phyloP scores from a whole-genome alignment of 441 rosid genomes.

The Croton setiger region DNA sequence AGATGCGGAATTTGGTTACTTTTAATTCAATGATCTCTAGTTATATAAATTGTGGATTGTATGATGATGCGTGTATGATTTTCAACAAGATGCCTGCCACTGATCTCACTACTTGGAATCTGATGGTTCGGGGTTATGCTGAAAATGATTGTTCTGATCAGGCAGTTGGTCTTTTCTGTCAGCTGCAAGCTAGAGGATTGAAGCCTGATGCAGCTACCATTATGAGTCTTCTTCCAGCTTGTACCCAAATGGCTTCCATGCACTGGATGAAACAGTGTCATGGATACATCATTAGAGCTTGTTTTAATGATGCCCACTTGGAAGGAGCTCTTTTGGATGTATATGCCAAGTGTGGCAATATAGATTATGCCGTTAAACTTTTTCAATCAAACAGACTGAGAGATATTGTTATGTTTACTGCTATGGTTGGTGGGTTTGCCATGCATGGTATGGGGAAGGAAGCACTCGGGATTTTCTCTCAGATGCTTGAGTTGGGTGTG shows the following conservation, averaged over 20 bases:
- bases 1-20: conserved; percentile 46
- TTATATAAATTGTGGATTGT: conserved; percentile 49
- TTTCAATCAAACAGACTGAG: conserved; percentile 47
- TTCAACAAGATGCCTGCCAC: conserved; percentile 43
- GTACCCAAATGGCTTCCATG: conserved; percentile 54
- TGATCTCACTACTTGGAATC: conserved; percentile 81
- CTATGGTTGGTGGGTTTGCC: conserved; percentile 77
- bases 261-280: conserved; percentile 68
- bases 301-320: conserved; percentile 52
- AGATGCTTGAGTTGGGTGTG: conserved; percentile 49
- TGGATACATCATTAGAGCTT: conserved; percentile 56
- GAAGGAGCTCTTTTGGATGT: conserved; percentile 64
- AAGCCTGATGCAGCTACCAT: conserved; percentile 73
- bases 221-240: conserved; percentile 70
- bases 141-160: conserved; percentile 47
- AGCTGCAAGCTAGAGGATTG: conserved; percentile 57
- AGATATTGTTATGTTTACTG: conserved; percentile 71
- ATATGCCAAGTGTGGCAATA: conserved; percentile 80
- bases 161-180: conserved; percentile 48
- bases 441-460: conserved; percentile 82
- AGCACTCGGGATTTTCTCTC: conserved; percentile 58
- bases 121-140: conserved; percentile 65
- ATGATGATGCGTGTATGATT: conserved; percentile 41
- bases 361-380: conserved; percentile 51
- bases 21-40: conserved; percentile 64